Percentiles rank a stretch among this genome's conserved stretches.
Conservation (phyloP, 2,329 filamentous ascomycete genomes). For the Mollisia scopiformis region DNA sequence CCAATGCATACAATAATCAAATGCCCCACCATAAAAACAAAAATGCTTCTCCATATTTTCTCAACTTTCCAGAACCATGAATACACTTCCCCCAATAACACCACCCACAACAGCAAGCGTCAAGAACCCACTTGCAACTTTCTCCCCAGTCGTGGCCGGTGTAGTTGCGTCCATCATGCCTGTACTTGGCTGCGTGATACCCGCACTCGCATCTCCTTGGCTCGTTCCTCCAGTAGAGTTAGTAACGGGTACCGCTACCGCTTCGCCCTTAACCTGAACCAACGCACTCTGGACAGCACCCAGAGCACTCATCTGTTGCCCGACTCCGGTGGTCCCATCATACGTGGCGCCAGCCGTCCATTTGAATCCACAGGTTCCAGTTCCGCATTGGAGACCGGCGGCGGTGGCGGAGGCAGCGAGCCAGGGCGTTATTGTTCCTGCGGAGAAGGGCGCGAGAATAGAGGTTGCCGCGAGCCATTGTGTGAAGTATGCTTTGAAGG, state of each 20-base stretch:
- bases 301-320: conserved; percentile 72
- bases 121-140: conserved; percentile 67
- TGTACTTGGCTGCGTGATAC: conserved; percentile 10
- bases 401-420: conserved; percentile 58
- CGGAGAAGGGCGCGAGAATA: conserved; percentile 65
- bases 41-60: conserved; percentile 23
- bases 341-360: conserved; percentile 59
- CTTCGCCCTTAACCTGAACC: conserved; percentile 48
- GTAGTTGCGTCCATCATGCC: neutral
- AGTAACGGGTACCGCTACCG: conserved; percentile 44
- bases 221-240: conserved; percentile 61
- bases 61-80: conserved; percentile 46
- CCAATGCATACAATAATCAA: conserved; percentile 3
- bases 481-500: conserved; percentile 67
- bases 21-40: neutral
- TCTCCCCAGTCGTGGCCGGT: conserved; percentile 55
- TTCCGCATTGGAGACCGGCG: conserved; percentile 61
- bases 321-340: conserved; percentile 64
- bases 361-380: conserved; percentile 61
- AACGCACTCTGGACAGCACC: conserved; percentile 65
- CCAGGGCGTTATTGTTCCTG: conserved; percentile 53
- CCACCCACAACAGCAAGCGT: conserved; percentile 57
- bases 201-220: conserved; percentile 38
- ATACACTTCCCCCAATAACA: conserved; percentile 58
- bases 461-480: conserved; percentile 64